Base-by-base conservation (phyloP, 2,329 filamentous ascomycete species). In the Graphiopsis chlorocephala region DNA sequence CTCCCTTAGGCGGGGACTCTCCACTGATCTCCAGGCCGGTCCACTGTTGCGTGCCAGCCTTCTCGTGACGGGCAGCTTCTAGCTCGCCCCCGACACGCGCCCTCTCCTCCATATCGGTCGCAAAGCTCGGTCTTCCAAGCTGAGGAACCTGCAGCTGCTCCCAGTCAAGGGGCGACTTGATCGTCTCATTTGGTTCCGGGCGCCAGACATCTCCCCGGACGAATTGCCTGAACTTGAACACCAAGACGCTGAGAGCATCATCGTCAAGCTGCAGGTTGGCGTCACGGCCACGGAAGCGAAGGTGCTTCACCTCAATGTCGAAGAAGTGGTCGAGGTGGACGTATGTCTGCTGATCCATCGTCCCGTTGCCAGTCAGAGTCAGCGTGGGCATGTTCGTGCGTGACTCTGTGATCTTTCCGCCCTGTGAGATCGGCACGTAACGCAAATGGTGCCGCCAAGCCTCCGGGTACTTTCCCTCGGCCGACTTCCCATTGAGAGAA, bases 311-410 rank as follows among this genome's bases (percentile, higher is more conserved):
- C 53, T 68, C 66, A 52, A 68, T 60, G 31, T 65, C 56, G 62
- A 60, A 68, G 66, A 59, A 64, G 50, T 58, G 58, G 47, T 68
- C 66, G 33, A 68, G 52, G 42, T 68, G 53, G 14, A 64, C 52
- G 38, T 68, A 68, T 20, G 61, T 60, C 52, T 63, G 64, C 23
- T 47, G 53, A 12, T 29, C n/a, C 63, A 66, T 65, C 33, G 5
- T 29, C 45, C 6, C n/a, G 11, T 17, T 8, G 17, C 25, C 31
- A 17, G 20, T 7, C 20, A 66, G 62, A 38, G 31, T 17, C 45
- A 61, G 3, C 14, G 61, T 8, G 5, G 48, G 65, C 45, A 26
- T 33, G 50, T 55, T 48, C n/a, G 33, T n/a, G 25, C 11, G 7
- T 23, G 61, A 56, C 6, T 17, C 11, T 12, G 52, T 33, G 15